Conservation (phyloP, 768 basidiomycete species). For the Amanita rimosa region DNA sequence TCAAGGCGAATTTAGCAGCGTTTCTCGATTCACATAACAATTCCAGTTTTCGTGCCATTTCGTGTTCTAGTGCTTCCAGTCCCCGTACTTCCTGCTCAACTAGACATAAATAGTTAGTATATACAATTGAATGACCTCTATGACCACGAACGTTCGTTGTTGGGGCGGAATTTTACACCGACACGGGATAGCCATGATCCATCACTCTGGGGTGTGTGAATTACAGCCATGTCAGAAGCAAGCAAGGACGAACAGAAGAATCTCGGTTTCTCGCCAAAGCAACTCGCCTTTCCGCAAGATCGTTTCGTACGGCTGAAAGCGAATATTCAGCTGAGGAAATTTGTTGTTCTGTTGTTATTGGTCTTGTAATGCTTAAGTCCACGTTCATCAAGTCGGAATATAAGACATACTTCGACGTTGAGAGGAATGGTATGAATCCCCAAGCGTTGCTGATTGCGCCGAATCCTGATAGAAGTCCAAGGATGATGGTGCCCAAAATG, state of each 20-base stretch:
- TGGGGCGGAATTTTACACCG: constrained; percentile 31
- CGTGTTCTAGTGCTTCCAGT: constrained; percentile 53
- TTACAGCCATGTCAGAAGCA: not conserved
- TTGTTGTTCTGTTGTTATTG: constrained; percentile 36
- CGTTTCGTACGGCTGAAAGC: constrained; percentile 46
- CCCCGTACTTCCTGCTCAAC: constrained; percentile 50
- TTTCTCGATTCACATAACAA: constrained; percentile 37
- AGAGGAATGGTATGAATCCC: constrained; percentile 39
- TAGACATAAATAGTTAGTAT: constrained; percentile 10
- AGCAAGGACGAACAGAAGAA: constrained; percentile 8
- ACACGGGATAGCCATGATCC: constrained; percentile 39
- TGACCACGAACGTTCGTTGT: constrained; percentile 21
- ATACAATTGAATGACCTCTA: constrained; percentile 14
- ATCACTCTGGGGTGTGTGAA: constrained; percentile 11
- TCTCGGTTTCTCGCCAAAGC: constrained; percentile 16
- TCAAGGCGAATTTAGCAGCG: constrained; percentile 36
- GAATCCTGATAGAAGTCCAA: constrained; percentile 74
- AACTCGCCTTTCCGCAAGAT: constrained; percentile 33
- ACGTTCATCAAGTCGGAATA: not conserved
- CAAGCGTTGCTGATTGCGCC: constrained; percentile 64
- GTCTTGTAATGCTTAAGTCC: constrained; percentile 12
- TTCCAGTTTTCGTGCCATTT: constrained; percentile 51
- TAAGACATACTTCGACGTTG: constrained; percentile 15
- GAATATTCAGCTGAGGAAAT: constrained; percentile 46
- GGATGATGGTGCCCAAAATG: constrained; percentile 65